Base-by-base conservation (phyloP, 805 yeast genomes). In the Saccharomycopsis olivae region DNA sequence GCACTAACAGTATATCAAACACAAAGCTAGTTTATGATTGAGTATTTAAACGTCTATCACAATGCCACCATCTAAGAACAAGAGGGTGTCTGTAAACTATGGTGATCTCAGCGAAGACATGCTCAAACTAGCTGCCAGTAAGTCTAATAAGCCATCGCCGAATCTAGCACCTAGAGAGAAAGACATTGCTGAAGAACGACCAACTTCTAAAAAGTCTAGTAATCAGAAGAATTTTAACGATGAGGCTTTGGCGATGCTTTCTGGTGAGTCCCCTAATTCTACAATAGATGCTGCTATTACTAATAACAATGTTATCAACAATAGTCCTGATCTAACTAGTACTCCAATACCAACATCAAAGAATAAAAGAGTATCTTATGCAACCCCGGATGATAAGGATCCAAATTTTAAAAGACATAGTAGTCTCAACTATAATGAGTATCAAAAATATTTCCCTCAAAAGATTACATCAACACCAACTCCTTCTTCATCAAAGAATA, bases 81-180 rank as follows among this genome's bases (percentile, higher is more conserved):
- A 44, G 16, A 24, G 48, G 15, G 46, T 36, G 9, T 45, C 48
- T 17, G 40, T 45, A 2, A 41, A 41, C 25, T 45, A 45, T 30
- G 48, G 48, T 5, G 48, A 45, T 32, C 20, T 42, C 15, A 41
- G 40, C 18, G 48, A 45, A 29, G 48, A 45, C 24, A 28, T 45
- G 21, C 24, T 45, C 10, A 29, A 33, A 31, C 28, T 38, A 15
- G 44, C 47, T 5, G 40, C 45, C 5, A 40, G 29, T 19, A 33
- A 38, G 15, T 41, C 47, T 15, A 40, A 33, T 21, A 41, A 39
- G 13, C 14, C 29, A 15, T 21, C 35, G 14, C 35, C 35, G 10
- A 18, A 6, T 9, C 5, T 8, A 6, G 11, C 35, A 8, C 20
- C n/a, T 18, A 11, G 15, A 10, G 29, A 29, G 5, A 8, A 34